These are phyloP conservation scores for Actinidia polygama DNA, from an alignment of 179 eudicot species.

Conservation along the genomic window DNA sequence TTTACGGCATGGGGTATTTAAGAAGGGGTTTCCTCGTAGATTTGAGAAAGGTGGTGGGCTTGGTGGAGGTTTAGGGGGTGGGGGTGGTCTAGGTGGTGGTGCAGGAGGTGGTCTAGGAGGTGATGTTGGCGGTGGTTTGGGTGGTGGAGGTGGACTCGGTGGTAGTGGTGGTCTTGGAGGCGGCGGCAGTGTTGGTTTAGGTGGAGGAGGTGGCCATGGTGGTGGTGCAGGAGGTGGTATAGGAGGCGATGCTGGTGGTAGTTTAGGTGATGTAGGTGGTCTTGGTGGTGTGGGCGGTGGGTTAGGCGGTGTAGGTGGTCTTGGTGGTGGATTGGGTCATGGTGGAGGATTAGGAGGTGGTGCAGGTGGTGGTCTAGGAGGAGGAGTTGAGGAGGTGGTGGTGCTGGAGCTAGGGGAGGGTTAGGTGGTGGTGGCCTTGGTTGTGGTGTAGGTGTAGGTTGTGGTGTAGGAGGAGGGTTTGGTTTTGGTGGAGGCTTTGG, in stretches of 20 bases:
- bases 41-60: background rate
- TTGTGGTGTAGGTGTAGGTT: slow-evolving; percentile 10
- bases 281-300: slow-evolving; percentile 18
- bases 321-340: background rate
- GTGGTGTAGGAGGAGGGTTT: slow-evolving; percentile 2
- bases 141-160: slow-evolving; percentile 7
- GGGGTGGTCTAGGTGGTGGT: slow-evolving; percentile 9
- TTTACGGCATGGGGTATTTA: slow-evolving; percentile 14
- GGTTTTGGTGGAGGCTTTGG: slow-evolving; percentile 4
- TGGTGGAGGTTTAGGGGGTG: slow-evolving; percentile 19
- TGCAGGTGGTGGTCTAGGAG: slow-evolving; percentile 12
- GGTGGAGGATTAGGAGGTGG: slow-evolving; percentile 19
- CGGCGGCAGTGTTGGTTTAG: background rate
- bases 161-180: slow-evolving; percentile 5
- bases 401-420: slow-evolving; percentile 15
- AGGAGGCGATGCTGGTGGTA: background rate
- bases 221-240: slow-evolving; percentile 19
- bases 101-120: slow-evolving; percentile 16
- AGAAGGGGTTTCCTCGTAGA: background rate
- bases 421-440: slow-evolving; percentile 13
- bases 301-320: slow-evolving; percentile 9
- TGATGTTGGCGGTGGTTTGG: slow-evolving; percentile 19
- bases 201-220: slow-evolving; percentile 9
- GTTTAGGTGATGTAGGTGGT: slow-evolving; percentile 20
- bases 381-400: slow-evolving; percentile 19